Base-by-base conservation (phyloP, 2,329 filamentous ascomycete genomes). In the Paecilomyces sp. region DNA sequence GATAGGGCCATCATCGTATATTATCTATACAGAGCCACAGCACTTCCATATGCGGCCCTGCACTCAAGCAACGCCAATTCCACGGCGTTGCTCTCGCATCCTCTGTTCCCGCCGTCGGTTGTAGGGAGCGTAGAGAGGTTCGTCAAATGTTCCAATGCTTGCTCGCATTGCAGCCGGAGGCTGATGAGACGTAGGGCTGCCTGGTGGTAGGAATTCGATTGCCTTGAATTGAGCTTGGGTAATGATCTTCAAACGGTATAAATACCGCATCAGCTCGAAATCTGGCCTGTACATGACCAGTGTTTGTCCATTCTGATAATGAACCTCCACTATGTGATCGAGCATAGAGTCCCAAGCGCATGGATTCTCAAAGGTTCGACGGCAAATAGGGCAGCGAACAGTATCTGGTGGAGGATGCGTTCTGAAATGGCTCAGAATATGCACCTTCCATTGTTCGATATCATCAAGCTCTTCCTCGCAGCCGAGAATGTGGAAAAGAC, bases 401-500 rank as follows among this genome's bases (percentile, higher is more conserved):
- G 68, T 74, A 24, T 66, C 65, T 3, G 77, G 77, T 8, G 76
- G 69, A 34, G 72, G 68, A 57, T 75, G 70, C 1, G 73, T 72
- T 13, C 73, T 73, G 61, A 80, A 79, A 61, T 80, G 77, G 56
- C 76, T 76, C 25, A 76, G 69, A 54, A 79, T 75, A 63, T 80
- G 77, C 8, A 68, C 74, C 57, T 75, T 75, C 76, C 77, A 80
- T 33, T 72, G 62, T 6, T 72, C 67, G 30, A 67, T 65, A 50
- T 75, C 70, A 52, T 73, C 68, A 60, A 78, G 78, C 11, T 69
- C 70, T 55, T 74, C 67, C 11, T 75, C 68, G 63, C 77, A 80
- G 63, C 77, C 73, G 7, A 80, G 69, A 58, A 77, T 71, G 60
- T 78, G 73, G 68, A 79, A 79, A n/a, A 79, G 70, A 60, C 77